A percentile compares a stretch with the other conserved stretches of the same genome.
These are phyloP conservation scores for Trypanosoma conorhini DNA, from an alignment of 208 protist genomes.

Conservation along the genomic window DNA sequence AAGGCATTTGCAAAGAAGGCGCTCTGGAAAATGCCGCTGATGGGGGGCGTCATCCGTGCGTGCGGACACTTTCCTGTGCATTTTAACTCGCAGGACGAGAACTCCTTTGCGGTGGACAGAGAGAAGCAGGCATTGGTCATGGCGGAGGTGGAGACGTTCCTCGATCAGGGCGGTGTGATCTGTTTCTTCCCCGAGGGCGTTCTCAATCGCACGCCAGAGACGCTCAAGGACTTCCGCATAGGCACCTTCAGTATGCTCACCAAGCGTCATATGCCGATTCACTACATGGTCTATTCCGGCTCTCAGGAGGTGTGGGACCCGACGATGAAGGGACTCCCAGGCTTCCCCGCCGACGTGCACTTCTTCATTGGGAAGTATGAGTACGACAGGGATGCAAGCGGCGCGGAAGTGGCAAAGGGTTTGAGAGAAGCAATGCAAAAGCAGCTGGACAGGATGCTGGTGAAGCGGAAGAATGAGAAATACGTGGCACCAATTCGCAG, in stretches of 20 bases:
- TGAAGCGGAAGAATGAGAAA: constrained; percentile 32
- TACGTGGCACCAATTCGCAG: constrained; percentile 32
- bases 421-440: constrained; percentile 76
- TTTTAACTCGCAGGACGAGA: constrained; percentile 57
- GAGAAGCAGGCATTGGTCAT: constrained; percentile 79
- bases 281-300: constrained; percentile 78
- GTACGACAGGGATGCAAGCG: constrained; percentile 45
- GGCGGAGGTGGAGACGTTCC: constrained; percentile 54
- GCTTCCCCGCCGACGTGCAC: constrained; percentile 77
- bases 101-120: constrained; percentile 74
- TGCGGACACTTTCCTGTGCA: constrained; percentile 87
- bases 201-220: constrained; percentile 78
- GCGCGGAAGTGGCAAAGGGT: constrained; percentile 49
- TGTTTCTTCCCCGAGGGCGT: constrained; percentile 88
- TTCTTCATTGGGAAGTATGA: constrained; percentile 80
- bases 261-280: constrained; percentile 58
- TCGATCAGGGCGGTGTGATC: constrained; percentile 56
- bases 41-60: constrained; percentile 63
- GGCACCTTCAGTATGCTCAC: constrained; percentile 80
- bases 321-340: constrained; percentile 52
- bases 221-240: constrained; percentile 79
- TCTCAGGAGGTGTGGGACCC: constrained; percentile 83
- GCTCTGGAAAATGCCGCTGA: constrained; percentile 69
- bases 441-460: constrained; percentile 59
- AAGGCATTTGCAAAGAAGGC: constrained; percentile 78